Conservation (phyloP, 495 filamentous ascomycete species). For the Neurospora sp. region DNA sequence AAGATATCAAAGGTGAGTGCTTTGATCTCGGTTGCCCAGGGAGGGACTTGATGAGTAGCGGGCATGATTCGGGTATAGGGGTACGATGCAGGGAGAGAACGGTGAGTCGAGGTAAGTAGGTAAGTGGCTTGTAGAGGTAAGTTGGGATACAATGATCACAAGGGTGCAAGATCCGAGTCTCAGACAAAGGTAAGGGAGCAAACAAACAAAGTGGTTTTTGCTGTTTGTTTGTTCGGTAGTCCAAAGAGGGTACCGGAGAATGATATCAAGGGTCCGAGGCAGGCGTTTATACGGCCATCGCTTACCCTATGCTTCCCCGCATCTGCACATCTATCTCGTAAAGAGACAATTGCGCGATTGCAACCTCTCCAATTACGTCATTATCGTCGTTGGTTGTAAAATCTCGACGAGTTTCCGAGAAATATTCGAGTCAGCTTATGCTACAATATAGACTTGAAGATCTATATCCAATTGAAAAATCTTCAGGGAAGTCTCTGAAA, state of each 20-base stretch:
- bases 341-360: background rate
- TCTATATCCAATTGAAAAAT: background rate
- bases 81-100: background rate
- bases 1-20: slow-evolving; percentile 54
- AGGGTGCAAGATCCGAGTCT: background rate
- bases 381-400: background rate
- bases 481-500: background rate
- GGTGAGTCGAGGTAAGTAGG: background rate
- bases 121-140: background rate
- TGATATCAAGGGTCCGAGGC: background rate
- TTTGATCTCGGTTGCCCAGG: slow-evolving; percentile 18
- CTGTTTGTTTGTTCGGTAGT: background rate
- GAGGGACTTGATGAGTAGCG: background rate
- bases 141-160: background rate
- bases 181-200: background rate
- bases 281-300: background rate
- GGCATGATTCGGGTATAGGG: background rate
- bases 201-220: background rate
- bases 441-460: background rate
- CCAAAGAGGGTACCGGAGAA: background rate
- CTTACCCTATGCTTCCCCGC: background rate
- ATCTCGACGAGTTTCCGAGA: background rate
- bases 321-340: background rate
- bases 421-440: background rate
- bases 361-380: background rate